Conservation (phyloP, 2,329 filamentous ascomycete species). For the Botrytis squamosa region DNA sequence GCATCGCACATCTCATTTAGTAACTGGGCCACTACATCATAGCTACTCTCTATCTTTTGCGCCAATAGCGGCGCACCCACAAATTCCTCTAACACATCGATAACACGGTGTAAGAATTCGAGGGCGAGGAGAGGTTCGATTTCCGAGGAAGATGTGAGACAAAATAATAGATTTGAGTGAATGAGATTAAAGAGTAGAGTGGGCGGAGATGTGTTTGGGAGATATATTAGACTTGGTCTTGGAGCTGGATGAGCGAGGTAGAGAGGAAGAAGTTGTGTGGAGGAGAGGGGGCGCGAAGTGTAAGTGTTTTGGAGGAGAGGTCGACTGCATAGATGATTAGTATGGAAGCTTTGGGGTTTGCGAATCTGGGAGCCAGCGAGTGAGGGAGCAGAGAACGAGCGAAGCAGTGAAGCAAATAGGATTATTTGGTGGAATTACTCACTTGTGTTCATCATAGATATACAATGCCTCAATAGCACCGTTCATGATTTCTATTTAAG, state of each 20-base stretch:
- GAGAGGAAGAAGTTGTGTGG: constrained; percentile 74
- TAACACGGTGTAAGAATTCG: constrained; percentile 89
- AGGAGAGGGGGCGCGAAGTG: constrained; percentile 74
- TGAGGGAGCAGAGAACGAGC: neutral
- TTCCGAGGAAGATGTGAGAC: constrained; percentile 81
- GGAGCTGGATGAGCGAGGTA: constrained; percentile 81
- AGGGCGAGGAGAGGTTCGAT: constrained; percentile 85
- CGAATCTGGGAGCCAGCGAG: neutral
- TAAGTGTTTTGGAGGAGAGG: constrained; percentile 88
- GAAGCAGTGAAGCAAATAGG: constrained; percentile 27
- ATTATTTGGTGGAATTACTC: constrained; percentile 37
- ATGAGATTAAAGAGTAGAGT: constrained; percentile 83
- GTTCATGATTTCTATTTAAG: constrained; percentile 58
- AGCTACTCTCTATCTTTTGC: constrained; percentile 82
- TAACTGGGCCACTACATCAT: constrained; percentile 91
- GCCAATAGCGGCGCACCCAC: constrained; percentile 83
- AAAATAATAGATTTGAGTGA: constrained; percentile 84
- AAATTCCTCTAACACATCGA: constrained; percentile 93
- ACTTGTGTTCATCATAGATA: constrained; percentile 97
- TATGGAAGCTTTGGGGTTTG: constrained; percentile 1
- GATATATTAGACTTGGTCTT: constrained; percentile 81
- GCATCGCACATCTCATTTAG: constrained; percentile 96
- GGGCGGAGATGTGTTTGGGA: constrained; percentile 77
- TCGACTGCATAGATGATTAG: constrained; percentile 53
- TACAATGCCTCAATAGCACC: constrained; percentile 92